Percentiles rank a stretch among this genome's conserved stretches.
Evolutionary conservation across 2,329 filamentous ascomycete species (phyloP).

Genomic region (Fusarium keratoplasticum): DNA sequence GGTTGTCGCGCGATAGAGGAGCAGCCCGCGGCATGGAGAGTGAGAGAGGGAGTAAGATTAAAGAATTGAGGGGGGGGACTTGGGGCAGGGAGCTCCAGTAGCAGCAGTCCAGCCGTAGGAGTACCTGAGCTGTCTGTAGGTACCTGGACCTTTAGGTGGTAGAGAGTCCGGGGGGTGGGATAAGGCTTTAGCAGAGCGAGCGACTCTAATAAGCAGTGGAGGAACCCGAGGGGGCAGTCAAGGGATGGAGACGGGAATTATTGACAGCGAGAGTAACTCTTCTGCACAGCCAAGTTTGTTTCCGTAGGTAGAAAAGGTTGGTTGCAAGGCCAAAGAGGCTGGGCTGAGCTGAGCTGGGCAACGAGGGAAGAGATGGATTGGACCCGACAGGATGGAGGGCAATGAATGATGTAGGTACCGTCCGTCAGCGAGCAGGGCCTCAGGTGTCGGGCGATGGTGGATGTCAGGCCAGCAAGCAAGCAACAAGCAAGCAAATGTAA

Average conservation of each 20-base stretch:
- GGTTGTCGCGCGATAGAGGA: constrained; percentile 29
- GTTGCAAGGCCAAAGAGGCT: constrained; percentile 6
- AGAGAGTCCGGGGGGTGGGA: constrained; percentile 8
- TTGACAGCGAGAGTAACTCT: background rate
- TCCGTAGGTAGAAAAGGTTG: background rate
- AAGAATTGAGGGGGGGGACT: constrained; percentile 36
- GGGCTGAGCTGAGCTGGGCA: background rate
- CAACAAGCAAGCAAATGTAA: constrained; percentile 2
- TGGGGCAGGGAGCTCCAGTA: constrained; percentile 25
- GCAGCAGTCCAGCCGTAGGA: constrained; percentile 20
- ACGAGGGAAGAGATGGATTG: background rate
- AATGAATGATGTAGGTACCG: background rate
- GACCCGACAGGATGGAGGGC: background rate
- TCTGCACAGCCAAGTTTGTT: background rate
- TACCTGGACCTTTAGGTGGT: background rate
- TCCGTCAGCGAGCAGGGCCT: background rate
- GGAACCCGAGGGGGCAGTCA: background rate
- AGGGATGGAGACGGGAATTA: background rate
- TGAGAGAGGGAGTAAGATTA: constrained; percentile 35
- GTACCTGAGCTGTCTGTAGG: background rate
- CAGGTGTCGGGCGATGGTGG: background rate
- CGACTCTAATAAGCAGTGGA: constrained; percentile 2
- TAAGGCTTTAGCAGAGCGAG: constrained; percentile 3
- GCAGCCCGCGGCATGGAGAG: constrained; percentile 33
- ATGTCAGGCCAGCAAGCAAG: constrained; percentile 15